These are phyloP conservation scores for Simplicillium sp. DNA, from an alignment of 2,329 filamentous ascomycete genomes.

Conservation along the genomic window DNA sequence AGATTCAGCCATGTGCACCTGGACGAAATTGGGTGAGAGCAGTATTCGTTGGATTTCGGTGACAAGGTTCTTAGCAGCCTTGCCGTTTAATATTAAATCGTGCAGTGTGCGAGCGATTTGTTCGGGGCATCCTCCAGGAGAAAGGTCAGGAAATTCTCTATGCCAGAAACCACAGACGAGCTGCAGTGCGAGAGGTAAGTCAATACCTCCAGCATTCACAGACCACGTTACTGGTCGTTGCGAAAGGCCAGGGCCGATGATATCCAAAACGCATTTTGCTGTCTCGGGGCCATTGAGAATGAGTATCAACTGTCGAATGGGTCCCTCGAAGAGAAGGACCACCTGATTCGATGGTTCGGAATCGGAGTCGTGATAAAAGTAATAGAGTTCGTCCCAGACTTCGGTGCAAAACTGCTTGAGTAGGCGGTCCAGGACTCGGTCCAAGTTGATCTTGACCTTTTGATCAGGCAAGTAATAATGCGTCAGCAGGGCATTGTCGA, in stretches of 20 bases:
- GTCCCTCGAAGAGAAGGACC: constrained; percentile 23
- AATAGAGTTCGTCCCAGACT: constrained; percentile 26
- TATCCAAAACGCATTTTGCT: constrained; percentile 22
- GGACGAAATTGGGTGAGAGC: constrained; percentile 23
- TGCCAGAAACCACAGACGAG: constrained; percentile 26
- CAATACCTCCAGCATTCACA: constrained; percentile 19
- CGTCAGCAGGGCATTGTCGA: constrained; percentile 25
- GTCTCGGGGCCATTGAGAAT: constrained; percentile 26
- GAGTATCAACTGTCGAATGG: constrained; percentile 25
- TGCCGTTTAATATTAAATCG: constrained; percentile 17
- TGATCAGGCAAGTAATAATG: constrained; percentile 25
- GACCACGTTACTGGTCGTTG: constrained; percentile 22
- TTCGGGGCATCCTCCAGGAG: constrained; percentile 21
- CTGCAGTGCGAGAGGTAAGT: constrained; percentile 22
- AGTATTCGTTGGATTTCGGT: constrained; percentile 17
- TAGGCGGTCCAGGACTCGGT: constrained; percentile 24
- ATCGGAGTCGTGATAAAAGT: constrained; percentile 20
- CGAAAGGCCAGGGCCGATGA: constrained; percentile 23
- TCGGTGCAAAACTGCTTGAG: constrained; percentile 19
- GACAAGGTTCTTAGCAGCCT: constrained; percentile 18
- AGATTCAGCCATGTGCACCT: constrained; percentile 27
- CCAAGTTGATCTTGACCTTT: constrained; percentile 22
- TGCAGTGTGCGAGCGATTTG: constrained; percentile 22
- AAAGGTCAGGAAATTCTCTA: constrained; percentile 21
- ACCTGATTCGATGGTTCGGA: constrained; percentile 19